phyloP scores from a whole-genome alignment of 1,284 basidiomycete species.

The Caloboletus firmus region DNA sequence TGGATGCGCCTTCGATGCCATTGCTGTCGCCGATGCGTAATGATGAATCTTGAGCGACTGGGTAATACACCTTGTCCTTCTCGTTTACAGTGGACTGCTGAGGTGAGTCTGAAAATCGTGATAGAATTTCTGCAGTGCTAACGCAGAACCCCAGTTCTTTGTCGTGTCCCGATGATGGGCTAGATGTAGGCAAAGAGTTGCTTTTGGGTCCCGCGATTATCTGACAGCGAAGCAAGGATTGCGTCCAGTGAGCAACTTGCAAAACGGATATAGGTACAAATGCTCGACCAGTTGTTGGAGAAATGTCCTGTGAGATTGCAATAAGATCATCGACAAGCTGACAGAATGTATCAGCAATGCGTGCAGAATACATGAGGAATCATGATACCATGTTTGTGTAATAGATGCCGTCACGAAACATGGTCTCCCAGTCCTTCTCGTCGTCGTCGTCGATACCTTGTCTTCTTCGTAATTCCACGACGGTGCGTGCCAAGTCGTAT shows the following conservation, averaged over 20 bases:
- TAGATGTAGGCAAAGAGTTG: slow-evolving; percentile 36
- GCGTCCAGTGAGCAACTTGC: slow-evolving; percentile 78
- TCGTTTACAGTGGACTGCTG: slow-evolving; percentile 22
- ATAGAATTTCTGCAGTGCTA: slow-evolving; percentile 51
- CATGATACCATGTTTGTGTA: slow-evolving; percentile 80
- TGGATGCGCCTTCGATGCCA: slow-evolving; percentile 50
- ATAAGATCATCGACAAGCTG: slow-evolving; percentile 79
- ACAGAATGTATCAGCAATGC: slow-evolving; percentile 11
- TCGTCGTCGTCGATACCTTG: slow-evolving; percentile 53
- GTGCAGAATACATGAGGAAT: not conserved
- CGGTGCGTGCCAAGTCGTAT: slow-evolving; percentile 74
- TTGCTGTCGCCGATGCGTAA: slow-evolving; percentile 76
- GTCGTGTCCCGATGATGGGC: slow-evolving; percentile 41
- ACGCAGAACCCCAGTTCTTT: slow-evolving; percentile 62
- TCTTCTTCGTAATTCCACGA: slow-evolving; percentile 71
- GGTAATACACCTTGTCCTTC: slow-evolving; percentile 54
- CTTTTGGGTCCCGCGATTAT: slow-evolving; percentile 46
- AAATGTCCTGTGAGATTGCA: slow-evolving; percentile 68
- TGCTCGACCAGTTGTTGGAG: slow-evolving; percentile 64
- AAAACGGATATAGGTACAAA: slow-evolving; percentile 69
- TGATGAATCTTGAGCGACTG: slow-evolving; percentile 76
- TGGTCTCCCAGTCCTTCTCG: slow-evolving; percentile 63
- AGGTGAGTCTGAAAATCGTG: slow-evolving; percentile 31
- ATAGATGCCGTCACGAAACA: slow-evolving; percentile 83
- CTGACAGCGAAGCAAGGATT: slow-evolving; percentile 59